These are phyloP conservation scores for Diddensiella santjacobensis DNA, from an alignment of 805 yeast species.

Conservation along the genomic window DNA sequence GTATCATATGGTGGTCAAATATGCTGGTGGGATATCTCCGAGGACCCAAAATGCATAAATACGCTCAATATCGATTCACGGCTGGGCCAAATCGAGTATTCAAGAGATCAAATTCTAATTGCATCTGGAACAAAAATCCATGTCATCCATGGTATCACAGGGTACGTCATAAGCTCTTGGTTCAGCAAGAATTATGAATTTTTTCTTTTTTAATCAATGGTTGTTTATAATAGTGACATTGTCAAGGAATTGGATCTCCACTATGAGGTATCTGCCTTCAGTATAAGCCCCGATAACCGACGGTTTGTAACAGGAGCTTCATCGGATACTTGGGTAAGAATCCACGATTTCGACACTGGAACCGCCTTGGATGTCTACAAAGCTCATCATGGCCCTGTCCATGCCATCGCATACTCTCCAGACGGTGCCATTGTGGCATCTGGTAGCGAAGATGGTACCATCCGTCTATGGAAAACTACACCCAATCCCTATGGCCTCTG, in stretches of 20 bases:
- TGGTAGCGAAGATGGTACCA: constrained; percentile 97
- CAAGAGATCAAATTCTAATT: constrained; percentile 21
- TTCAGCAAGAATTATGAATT: neutral
- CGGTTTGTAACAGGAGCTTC: constrained; percentile 29
- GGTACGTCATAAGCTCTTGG: constrained; percentile 6
- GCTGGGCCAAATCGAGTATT: constrained; percentile 26
- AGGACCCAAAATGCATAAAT: constrained; percentile 7
- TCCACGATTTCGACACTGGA: constrained; percentile 54
- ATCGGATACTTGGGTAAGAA: constrained; percentile 32
- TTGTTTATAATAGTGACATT: constrained; percentile 9
- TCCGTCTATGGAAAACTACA: constrained; percentile 82
- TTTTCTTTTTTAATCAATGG: neutral
- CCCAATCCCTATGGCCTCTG: constrained; percentile 33
- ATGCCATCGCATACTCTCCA: constrained; percentile 84
- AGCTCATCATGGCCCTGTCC: constrained; percentile 96
- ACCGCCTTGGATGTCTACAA: constrained; percentile 82
- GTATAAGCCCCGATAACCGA: constrained; percentile 21
- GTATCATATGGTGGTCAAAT: constrained; percentile 25
- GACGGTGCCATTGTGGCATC: constrained; percentile 71
- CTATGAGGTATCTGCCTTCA: constrained; percentile 28
- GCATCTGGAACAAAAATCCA: constrained; percentile 26
- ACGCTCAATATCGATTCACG: constrained; percentile 8
- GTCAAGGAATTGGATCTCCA: constrained; percentile 22
- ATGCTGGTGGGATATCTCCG: constrained; percentile 31
- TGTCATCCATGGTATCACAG: constrained; percentile 20